These are phyloP conservation scores for Nicotiana paniculata DNA, from an alignment of 257 asterid genomes.

Conservation along the genomic window DNA sequence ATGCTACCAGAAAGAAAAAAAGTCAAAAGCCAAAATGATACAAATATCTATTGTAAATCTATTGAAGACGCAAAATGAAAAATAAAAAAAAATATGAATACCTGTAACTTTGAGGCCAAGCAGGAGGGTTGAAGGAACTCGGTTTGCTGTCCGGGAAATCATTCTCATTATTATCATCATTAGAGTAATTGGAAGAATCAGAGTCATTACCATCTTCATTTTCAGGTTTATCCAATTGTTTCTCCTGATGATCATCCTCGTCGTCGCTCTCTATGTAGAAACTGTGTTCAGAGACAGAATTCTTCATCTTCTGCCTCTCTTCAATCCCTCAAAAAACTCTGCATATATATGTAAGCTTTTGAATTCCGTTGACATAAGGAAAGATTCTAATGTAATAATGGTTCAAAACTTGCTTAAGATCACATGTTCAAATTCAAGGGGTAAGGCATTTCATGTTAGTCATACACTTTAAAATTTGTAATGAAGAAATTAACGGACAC, in stretches of 20 bases:
- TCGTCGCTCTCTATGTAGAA: conserved; percentile 83
- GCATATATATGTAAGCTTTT: background rate
- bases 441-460: background rate
- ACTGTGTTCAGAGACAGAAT: conserved; percentile 68
- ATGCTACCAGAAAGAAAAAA: background rate
- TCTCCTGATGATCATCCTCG: conserved; percentile 48
- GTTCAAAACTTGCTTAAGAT: background rate
- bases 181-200: conserved; percentile 46
- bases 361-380: background rate
- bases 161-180: conserved; percentile 31
- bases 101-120: conserved; percentile 99
- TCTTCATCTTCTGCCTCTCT: conserved; percentile 48
- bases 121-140: conserved; percentile 38
- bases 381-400: background rate
- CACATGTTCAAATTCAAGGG: background rate
- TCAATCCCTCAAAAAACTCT: conserved; percentile 18
- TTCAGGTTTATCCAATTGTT: conserved; percentile 31
- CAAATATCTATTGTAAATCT: background rate
- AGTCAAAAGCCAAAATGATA: background rate
- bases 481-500: background rate
- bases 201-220: conserved; percentile 47
- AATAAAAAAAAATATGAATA: background rate
- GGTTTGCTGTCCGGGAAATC: conserved; percentile 35
- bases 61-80: background rate
- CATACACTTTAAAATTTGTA: background rate